Conservation (phyloP, 805 yeast genomes). For the Schwanniomyces polymorphus region DNA sequence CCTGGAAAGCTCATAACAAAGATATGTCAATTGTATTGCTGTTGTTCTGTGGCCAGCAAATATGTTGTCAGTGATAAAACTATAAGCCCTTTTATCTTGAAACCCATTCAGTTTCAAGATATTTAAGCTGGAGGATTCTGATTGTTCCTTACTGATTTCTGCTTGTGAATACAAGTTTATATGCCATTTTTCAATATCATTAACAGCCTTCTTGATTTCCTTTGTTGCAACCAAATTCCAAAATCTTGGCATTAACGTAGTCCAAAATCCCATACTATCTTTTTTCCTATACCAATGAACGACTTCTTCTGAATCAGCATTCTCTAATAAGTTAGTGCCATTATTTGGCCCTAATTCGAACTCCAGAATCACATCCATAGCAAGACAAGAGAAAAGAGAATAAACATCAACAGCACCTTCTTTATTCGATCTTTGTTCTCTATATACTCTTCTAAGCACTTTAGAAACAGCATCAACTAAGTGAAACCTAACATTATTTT, state of each 20-base stretch:
- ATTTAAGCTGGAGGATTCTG: constrained; percentile 13
- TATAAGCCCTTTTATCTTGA: constrained; percentile 32
- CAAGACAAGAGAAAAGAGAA: constrained; percentile 62
- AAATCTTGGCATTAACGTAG: constrained; percentile 55
- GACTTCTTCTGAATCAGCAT: constrained; percentile 37
- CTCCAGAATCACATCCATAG: constrained; percentile 66
- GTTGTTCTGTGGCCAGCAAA: constrained; percentile 81
- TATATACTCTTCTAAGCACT: constrained; percentile 24
- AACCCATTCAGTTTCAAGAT: constrained; percentile 30
- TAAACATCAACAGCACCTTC: constrained; percentile 51
- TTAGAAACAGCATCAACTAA: constrained; percentile 24
- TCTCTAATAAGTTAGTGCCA: constrained; percentile 44
- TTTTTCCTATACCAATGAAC: constrained; percentile 46
- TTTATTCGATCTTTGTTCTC: constrained; percentile 25
- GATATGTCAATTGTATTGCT: constrained; percentile 58
- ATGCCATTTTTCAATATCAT: constrained; percentile 47
- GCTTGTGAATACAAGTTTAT: constrained; percentile 31
- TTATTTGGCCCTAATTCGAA: constrained; percentile 55
- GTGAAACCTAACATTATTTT: constrained; percentile 23
- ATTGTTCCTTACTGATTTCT: constrained; percentile 19
- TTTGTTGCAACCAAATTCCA: constrained; percentile 49
- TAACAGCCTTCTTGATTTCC: constrained; percentile 35
- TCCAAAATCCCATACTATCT: constrained; percentile 65
- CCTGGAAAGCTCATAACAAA: constrained; percentile 57
- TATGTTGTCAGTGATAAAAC: constrained; percentile 55